phyloP scores from a whole-genome alignment of 106 monocot species.

The Platanthera guangdongensis region DNA sequence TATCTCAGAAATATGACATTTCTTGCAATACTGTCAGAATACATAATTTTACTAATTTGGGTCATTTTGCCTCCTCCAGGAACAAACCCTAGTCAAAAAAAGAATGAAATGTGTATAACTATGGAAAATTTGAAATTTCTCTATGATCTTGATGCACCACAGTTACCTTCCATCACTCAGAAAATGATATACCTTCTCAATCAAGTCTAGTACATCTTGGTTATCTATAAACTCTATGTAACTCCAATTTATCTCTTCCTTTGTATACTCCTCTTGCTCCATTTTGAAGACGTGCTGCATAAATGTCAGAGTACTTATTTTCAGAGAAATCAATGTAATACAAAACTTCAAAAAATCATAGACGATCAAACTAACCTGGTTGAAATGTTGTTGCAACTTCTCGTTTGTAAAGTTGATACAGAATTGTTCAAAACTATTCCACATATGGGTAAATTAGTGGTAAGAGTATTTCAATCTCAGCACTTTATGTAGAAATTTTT shows the following conservation, averaged over 20 bases:
- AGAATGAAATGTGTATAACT: too few species aligned
- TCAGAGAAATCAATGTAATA: conserved; percentile 1
- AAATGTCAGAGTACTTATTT: not conserved
- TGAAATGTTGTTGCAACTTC: conserved; percentile 96
- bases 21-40: not conserved
- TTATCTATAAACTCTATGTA: conserved; percentile 72
- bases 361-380: conserved; percentile 54
- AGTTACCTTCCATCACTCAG: not conserved
- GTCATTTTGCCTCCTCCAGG: not conserved
- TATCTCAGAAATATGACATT: not conserved
- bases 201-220: conserved; percentile 53
- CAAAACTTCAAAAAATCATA: not conserved
- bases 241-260: conserved; percentile 57
- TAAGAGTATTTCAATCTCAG: not conserved
- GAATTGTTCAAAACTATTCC: conserved; percentile 84
- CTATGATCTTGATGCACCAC: not conserved
- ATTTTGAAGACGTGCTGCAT: conserved; percentile 63
- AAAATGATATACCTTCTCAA: conserved; percentile 41
- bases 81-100: not conserved
- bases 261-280: conserved; percentile 67
- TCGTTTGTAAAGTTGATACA: conserved; percentile 98
- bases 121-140: not conserved
- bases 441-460: not conserved
- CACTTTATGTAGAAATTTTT: not conserved
- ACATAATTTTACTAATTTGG: not conserved